phyloP scores from a whole-genome alignment of 2,329 filamentous ascomycete species.

The Hymenoscyphus repandus region DNA sequence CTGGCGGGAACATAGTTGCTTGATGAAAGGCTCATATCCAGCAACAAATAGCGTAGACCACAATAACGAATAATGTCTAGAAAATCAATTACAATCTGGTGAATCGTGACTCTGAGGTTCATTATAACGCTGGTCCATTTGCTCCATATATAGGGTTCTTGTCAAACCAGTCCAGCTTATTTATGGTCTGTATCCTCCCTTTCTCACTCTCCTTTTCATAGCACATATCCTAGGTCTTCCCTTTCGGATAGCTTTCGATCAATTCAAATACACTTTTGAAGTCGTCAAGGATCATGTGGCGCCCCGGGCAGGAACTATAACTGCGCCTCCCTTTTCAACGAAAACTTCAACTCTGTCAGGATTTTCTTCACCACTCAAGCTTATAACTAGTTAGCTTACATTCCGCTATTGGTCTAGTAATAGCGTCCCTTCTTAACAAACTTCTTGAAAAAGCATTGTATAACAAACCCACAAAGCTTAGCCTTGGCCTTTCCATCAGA shows the following conservation, averaged over 20 bases:
- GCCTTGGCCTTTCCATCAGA: slow-evolving; percentile 53
- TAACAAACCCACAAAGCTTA: too few species aligned
- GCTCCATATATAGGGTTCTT: slow-evolving; percentile 56
- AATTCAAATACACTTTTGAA: slow-evolving; percentile 52
- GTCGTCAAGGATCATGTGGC: slow-evolving; percentile 57
- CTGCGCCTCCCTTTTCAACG: slow-evolving; percentile 54
- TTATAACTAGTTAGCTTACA: neutral
- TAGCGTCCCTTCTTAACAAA: neutral
- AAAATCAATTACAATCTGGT: neutral
- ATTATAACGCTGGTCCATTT: slow-evolving; percentile 37
- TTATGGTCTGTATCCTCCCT: slow-evolving; percentile 44
- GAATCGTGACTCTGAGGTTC: neutral
- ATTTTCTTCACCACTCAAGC: slow-evolving; percentile 61
- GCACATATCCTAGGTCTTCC: slow-evolving; percentile 63
- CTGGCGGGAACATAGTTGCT: neutral
- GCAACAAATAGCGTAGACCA: neutral
- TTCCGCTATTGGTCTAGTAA: neutral
- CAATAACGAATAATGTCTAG: slow-evolving; percentile 2
- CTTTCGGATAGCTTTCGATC: slow-evolving; percentile 60
- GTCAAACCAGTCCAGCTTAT: slow-evolving; percentile 48
- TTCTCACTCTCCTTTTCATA: slow-evolving; percentile 57
- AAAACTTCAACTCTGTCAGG: slow-evolving; percentile 48
- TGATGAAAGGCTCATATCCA: neutral
- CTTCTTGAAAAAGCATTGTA: slow-evolving; percentile 33
- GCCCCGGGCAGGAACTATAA: slow-evolving; percentile 60